Evolutionary conservation across 192 early-diverging fungal species (phyloP).

Genomic region (Mortierella claussenii): DNA sequence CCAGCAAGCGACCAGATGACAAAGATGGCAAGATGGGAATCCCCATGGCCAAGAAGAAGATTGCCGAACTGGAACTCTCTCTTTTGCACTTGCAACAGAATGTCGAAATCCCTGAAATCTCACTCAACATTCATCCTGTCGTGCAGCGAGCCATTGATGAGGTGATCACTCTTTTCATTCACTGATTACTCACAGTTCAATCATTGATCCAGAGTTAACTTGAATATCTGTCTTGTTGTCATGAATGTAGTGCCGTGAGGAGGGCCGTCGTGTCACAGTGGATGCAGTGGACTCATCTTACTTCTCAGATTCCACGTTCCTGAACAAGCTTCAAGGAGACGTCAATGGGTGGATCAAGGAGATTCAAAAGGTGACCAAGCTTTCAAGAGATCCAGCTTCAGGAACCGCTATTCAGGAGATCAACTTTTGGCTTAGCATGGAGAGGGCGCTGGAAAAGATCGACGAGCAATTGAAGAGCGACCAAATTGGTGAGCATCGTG

Average conservation of each 20-base stretch:
- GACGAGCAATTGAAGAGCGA: conserved; percentile 96
- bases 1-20: conserved; percentile 56
- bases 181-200: too few species aligned
- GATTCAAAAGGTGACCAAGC: conserved; percentile 98
- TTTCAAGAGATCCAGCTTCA: conserved; percentile 89
- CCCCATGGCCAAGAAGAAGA: conserved; percentile 98
- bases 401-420: conserved; percentile 98
- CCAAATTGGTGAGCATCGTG: conserved; percentile 66
- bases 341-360: conserved; percentile 99
- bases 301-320: conserved; percentile 83
- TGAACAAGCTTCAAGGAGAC: conserved; percentile 94
- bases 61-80: conserved; percentile 96
- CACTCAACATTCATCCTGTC: conserved; percentile 86
- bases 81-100: conserved; percentile 97
- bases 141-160: conserved; percentile 76
- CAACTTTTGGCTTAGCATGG: conserved; percentile 99
- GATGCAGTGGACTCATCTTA: conserved; percentile 78
- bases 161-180: conserved; percentile 29
- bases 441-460: conserved; percentile 90
- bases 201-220: too few species aligned
- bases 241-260: conserved; percentile 65
- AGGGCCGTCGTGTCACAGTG: conserved; percentile 71
- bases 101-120: conserved; percentile 95
- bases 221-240: too few species aligned
- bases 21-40: conserved; percentile 87